Conservation (phyloP, 306 rosid species). For the Medicago truncatula region MtrunA17r5.0-ANR NC_053048.1:51639001-51639500, state of each 20-base stretch:
- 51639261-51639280: neutral
- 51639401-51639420: conserved; percentile 37
- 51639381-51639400: neutral
- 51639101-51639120: too few species aligned
- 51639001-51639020: neutral
- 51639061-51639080: neutral
- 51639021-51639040: neutral
- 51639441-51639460: conserved; percentile 46
- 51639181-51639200: neutral
- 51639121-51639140: neutral
- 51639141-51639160: neutral
- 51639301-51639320: neutral
- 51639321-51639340: neutral
- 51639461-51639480: conserved; percentile 64
- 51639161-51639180: neutral
- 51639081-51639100: neutral
- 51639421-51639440: conserved; percentile 13
- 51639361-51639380: conserved; percentile 14
- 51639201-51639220: neutral
- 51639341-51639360: conserved; percentile 28
- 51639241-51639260: neutral
- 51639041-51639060: too few species aligned
- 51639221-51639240: neutral
- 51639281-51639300: neutral
- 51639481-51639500: conserved; percentile 29